Conservation (phyloP, 2,329 filamentous ascomycete species). For the Neopestalotiopsis rosae region DNA sequence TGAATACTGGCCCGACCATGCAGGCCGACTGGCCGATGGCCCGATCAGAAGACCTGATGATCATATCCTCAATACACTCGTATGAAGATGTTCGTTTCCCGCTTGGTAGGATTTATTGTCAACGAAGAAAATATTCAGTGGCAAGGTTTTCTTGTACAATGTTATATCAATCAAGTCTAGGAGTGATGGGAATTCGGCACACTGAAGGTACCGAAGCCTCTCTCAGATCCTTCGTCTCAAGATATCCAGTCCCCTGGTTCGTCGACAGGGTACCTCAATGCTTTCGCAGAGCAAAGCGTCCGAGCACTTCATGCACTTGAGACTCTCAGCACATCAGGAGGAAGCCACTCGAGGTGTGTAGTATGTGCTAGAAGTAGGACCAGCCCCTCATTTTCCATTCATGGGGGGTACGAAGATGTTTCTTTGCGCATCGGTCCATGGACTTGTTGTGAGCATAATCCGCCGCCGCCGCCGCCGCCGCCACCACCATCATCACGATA, state of each 20-base stretch:
- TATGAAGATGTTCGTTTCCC: background rate
- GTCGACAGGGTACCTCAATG: background rate
- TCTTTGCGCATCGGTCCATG: conserved; percentile 9
- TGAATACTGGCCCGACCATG: background rate
- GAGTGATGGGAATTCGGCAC: background rate
- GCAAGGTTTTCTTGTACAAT: background rate
- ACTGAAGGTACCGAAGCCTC: background rate
- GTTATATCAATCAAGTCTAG: background rate
- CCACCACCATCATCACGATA: background rate
- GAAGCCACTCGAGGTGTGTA: background rate
- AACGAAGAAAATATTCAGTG: background rate
- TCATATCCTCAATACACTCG: background rate
- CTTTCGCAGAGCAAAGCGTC: background rate
- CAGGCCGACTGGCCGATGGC: conserved; percentile 5
- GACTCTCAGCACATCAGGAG: conserved; percentile 14
- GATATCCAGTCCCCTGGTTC: background rate
- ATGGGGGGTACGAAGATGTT: background rate
- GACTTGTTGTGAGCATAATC: background rate
- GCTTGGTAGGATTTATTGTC: background rate
- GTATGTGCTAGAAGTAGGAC: background rate
- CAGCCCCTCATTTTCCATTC: background rate
- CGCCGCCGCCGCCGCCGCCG: conserved; percentile 2
- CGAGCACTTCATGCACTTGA: conserved; percentile 18
- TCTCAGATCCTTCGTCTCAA: conserved; percentile 8
- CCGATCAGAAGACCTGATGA: background rate